Percentiles rank a stretch among this genome's conserved stretches.
Evolutionary conservation across 495 filamentous ascomycete genomes (phyloP).

Genomic region (Bathelium albidoporum): DNA sequence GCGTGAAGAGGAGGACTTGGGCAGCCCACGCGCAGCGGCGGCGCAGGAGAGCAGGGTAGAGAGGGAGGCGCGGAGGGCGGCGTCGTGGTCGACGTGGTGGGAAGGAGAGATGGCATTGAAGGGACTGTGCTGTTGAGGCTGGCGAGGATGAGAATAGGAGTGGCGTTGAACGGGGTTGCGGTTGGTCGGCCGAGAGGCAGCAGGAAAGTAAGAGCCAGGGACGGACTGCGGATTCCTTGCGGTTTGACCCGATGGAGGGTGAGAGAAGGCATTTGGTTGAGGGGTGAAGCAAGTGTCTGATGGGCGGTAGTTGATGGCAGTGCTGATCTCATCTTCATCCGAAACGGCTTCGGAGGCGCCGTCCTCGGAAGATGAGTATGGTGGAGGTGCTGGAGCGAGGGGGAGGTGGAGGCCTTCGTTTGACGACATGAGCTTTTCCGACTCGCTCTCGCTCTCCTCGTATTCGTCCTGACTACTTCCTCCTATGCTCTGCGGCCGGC

Average conservation of each 20-base stretch:
- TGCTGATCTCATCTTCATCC: slow-evolving; percentile 74
- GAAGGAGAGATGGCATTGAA: slow-evolving; percentile 62
- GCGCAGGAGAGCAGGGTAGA: slow-evolving; percentile 92
- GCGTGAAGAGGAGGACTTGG: slow-evolving; percentile 48
- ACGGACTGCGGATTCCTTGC: slow-evolving; percentile 31
- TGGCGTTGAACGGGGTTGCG: slow-evolving; percentile 26
- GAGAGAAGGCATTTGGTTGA: slow-evolving; percentile 82
- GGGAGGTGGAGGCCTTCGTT: slow-evolving; percentile 55
- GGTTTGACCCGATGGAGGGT: slow-evolving; percentile 52
- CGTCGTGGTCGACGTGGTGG: slow-evolving; percentile 73
- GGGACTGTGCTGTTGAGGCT: slow-evolving; percentile 39
- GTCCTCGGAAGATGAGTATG: slow-evolving; percentile 13
- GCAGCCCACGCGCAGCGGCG: slow-evolving; percentile 71
- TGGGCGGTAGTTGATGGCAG: slow-evolving; percentile 58
- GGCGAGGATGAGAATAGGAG: slow-evolving; percentile 32
- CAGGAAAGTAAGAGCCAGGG: slow-evolving; percentile 30
- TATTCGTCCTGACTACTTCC: slow-evolving; percentile 87
- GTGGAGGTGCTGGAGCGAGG: neutral
- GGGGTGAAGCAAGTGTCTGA: slow-evolving; percentile 59
- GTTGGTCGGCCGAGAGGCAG: slow-evolving; percentile 24
- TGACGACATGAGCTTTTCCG: slow-evolving; percentile 74
- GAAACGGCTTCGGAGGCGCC: slow-evolving; percentile 43
- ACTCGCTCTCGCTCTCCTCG: slow-evolving; percentile 75
- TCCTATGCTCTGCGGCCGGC: slow-evolving; percentile 19
- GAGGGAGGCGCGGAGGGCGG: slow-evolving; percentile 79